phyloP scores from a whole-genome alignment of 2,329 filamentous ascomycete genomes.

The Fusarium zealandicum region DNA sequence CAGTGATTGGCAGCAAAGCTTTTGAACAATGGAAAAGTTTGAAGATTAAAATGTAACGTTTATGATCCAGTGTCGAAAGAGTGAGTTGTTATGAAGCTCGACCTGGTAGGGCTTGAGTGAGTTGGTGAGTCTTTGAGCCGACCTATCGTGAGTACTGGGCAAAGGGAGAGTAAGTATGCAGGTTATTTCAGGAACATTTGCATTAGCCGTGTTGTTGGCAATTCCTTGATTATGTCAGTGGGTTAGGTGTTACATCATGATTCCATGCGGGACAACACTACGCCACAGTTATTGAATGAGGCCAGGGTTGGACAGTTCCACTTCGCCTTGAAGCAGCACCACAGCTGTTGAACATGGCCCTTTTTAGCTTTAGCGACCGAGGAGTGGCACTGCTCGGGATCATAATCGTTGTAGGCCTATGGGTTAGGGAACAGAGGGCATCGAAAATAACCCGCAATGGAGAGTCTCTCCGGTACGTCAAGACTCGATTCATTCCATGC shows the following conservation, averaged over 20 bases:
- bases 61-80: too few relatives aligned
- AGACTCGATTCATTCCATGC: background rate
- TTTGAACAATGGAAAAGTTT: too few relatives aligned
- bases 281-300: background rate
- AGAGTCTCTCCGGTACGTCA: slow-evolving; percentile 22
- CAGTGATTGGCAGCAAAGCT: background rate
- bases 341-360: slow-evolving; percentile 16
- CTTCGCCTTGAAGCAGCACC: background rate
- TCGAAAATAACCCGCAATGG: slow-evolving; percentile 33
- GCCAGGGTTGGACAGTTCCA: background rate
- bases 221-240: background rate
- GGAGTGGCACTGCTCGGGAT: background rate
- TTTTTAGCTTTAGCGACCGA: slow-evolving; percentile 16
- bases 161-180: background rate
- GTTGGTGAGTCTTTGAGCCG: too few relatives aligned
- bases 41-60: too few relatives aligned
- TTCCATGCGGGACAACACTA: background rate
- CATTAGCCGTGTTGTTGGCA: background rate
- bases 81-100: too few relatives aligned
- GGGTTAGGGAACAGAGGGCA: slow-evolving; percentile 6
- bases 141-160: too few relatives aligned
- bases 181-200: background rate
- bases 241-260: slow-evolving; percentile 25
- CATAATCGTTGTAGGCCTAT: background rate
- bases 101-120: too few relatives aligned